These are phyloP conservation scores for Lactifluus rugatus DNA, from an alignment of 768 basidiomycete species.

Conservation along the genomic window DNA sequence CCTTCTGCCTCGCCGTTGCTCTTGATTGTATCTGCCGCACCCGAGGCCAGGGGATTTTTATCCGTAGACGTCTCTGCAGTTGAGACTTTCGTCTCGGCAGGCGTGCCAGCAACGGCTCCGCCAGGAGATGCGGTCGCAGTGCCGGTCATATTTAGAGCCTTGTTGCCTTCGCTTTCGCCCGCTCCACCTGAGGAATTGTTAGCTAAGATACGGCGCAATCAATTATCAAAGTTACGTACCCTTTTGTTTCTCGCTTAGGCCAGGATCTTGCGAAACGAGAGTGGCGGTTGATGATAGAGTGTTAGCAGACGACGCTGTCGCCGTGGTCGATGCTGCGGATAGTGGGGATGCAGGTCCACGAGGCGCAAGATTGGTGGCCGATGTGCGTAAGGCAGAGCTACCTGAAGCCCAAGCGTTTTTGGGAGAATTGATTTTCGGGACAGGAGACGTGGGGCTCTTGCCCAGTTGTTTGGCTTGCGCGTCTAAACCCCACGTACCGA, in stretches of 20 bases:
- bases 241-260: neutral
- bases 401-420: neutral
- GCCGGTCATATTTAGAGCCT: neutral
- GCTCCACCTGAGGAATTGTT: neutral
- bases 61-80: neutral
- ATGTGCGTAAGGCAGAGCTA: neutral
- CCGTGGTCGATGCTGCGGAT: neutral
- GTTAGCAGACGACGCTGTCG: neutral
- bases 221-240: neutral
- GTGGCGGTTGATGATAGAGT: neutral
- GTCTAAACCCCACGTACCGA: neutral
- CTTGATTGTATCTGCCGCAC: neutral
- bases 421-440: neutral
- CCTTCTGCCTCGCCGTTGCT: neutral
- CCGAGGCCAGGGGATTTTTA: neutral
- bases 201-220: neutral
- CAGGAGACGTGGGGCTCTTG: neutral
- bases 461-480: neutral
- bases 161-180: neutral
- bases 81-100: neutral
- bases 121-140: neutral
- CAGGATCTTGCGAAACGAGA: neutral
- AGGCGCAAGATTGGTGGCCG: neutral
- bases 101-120: neutral
- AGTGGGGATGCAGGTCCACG: neutral